Evolutionary conservation across 257 asterid species (phyloP).

Genomic region (Scutellaria minor): DNA sequence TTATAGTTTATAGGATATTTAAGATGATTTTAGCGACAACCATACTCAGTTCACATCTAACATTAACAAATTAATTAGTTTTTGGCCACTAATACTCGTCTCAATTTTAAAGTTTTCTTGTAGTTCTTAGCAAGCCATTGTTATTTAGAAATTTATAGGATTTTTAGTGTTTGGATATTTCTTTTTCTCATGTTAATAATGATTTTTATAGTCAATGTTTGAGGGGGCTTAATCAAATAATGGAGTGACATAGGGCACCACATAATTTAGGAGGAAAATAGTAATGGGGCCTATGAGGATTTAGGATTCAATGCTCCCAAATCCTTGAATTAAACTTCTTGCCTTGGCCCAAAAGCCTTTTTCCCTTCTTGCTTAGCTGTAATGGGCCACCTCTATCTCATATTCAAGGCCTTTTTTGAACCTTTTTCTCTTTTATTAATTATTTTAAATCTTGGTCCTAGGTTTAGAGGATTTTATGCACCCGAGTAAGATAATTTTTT

Average conservation of each 20-base stretch:
- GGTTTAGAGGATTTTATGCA: conserved; percentile 7
- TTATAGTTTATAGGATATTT: too few relatives aligned
- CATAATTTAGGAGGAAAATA: conserved; percentile 31
- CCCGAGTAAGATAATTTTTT: neutral
- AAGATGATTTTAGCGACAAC: too few relatives aligned
- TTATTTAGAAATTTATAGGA: too few relatives aligned
- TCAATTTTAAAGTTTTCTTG: too few relatives aligned
- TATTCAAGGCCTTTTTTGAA: conserved; percentile 9
- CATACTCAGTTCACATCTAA: too few relatives aligned
- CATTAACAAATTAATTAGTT: too few relatives aligned
- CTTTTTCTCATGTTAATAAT: neutral
- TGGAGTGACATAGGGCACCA: conserved; percentile 33
- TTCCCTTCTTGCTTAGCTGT: conserved; percentile 31
- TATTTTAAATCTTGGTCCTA: conserved; percentile 23
- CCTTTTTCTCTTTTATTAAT: neutral
- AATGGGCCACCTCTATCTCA: conserved; percentile 33
- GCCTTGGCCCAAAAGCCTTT: conserved; percentile 38
- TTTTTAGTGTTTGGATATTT: too few relatives aligned
- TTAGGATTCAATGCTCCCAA: conserved; percentile 28
- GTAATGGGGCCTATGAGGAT: conserved; percentile 41
- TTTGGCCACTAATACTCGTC: too few relatives aligned
- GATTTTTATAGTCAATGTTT: neutral
- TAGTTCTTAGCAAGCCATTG: too few relatives aligned
- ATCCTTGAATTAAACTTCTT: conserved; percentile 22
- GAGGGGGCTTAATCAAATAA: conserved; percentile 24